Base-by-base conservation (phyloP, 306 rosid genomes). In the Castanea sativa region DNA sequence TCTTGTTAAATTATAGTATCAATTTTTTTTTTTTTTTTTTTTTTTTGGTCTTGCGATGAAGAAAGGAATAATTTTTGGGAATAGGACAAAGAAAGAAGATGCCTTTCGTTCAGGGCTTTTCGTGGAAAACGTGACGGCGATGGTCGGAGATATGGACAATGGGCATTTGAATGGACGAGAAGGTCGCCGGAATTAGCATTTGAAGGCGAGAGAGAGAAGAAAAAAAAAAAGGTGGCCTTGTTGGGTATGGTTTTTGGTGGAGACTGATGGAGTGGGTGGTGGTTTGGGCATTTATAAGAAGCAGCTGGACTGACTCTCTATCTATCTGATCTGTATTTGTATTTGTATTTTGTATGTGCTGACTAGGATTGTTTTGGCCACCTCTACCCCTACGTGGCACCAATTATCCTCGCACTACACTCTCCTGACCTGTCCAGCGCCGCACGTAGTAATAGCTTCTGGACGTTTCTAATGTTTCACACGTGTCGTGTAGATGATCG, bases 91-190 rank as follows among this genome's bases (percentile, higher is more conserved):
- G 51, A 57, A 77, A 72, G 58, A 19, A 6, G 71, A 23, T 45
- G 67, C 67, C 82, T 83, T 75, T 29, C 53, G 71, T 64, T 79
- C 67, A 84, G 75, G n/a, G 68, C 2, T 77, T 78, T 84, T 94
- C 97, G 79, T 85, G 95, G 83, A 94, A 94, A 76, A 84, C 93
- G 76, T 92, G 97, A 19, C 90, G 85, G 76, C 95, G 97, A 86
- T 90, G 97, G 78, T 91, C 89, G 82, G 90, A 86, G 55, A 92
- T 83, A 76, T 87, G 89, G 68, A 87, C 85, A 86, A 81, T 83
- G 71, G 75, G 88, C 69, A 77, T 76, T 7, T 76, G 58, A 16
- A 74, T 60, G 13, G 71, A 83, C 2, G 77, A 63, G 1, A 78
- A 5, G 0, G 5, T 81, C 57, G 84, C 93, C 90, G 89, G 92